These are phyloP conservation scores for Leishmania martiniquensis DNA, from an alignment of 208 protist genomes.

Conservation along the genomic window DNA sequence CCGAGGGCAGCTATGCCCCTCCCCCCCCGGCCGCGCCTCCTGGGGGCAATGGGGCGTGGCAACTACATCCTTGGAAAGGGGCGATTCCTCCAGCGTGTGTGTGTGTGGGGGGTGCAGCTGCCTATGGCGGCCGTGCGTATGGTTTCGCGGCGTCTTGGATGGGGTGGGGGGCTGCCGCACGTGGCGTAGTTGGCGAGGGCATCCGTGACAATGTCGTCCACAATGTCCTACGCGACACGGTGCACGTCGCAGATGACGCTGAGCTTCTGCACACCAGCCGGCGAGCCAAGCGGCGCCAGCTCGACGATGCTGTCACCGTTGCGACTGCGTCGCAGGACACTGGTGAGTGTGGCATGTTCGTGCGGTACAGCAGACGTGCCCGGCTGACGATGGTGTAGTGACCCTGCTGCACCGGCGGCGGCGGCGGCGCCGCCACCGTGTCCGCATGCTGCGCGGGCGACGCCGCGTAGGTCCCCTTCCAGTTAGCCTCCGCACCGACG, in stretches of 20 bases:
- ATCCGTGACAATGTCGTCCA: slow-evolving; percentile 18
- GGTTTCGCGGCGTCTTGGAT: no score
- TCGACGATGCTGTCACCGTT: slow-evolving; percentile 22
- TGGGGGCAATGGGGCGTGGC: no score
- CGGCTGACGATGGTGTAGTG: slow-evolving; percentile 39
- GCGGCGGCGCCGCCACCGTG: slow-evolving; percentile 25
- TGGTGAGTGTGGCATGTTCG: slow-evolving; percentile 35
- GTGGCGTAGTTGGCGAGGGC: slow-evolving; percentile 23
- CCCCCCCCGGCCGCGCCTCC: no score
- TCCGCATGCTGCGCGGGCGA: slow-evolving; percentile 44
- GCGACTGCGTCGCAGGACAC: slow-evolving; percentile 24
- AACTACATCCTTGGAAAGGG: no score
- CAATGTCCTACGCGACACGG: slow-evolving; percentile 24
- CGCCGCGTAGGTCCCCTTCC: slow-evolving; percentile 46
- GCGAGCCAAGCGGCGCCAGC: slow-evolving; percentile 30
- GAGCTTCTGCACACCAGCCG: slow-evolving; percentile 33
- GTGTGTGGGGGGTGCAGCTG: no score
- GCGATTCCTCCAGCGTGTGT: no score
- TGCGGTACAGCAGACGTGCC: slow-evolving; percentile 31
- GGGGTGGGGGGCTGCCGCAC: slow-evolving; percentile 7
- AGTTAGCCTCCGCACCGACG: slow-evolving; percentile 26
- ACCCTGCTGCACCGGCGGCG: slow-evolving; percentile 22
- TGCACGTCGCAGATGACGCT: slow-evolving; percentile 41
- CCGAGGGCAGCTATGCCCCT: no score
- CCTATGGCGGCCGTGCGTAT: no score